Evolutionary conservation across 495 filamentous ascomycete genomes (phyloP), one percentile per base, ranked within the genome.

Genomic region (Neurospora africana): DNA sequence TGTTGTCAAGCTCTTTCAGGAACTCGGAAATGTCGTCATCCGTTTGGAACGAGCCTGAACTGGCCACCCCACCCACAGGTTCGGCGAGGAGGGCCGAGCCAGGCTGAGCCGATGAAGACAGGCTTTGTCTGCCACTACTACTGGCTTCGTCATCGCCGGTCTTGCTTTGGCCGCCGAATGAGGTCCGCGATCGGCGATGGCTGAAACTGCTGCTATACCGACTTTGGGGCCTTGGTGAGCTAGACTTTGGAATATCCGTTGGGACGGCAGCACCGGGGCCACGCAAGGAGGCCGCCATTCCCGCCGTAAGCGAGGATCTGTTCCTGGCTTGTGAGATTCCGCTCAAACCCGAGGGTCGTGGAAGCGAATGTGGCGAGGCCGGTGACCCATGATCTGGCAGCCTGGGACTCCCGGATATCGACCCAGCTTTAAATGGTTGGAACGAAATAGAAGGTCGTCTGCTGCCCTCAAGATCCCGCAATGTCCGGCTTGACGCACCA

Each of bases 1-100:
- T 89, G 72, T 87, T 86, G 75, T 98, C 93, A 3, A 98, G 86
- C 78, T 92, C 84, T 74, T 94, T 95, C 69, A 98, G 79, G 77
- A 98, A 99, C 40, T 97, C 94, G 0, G 92, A 93, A 38, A 97
- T 95, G 23, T 96, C 93, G 77, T 97, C 93, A 75, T 97, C 94
- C 2, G 90, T 91, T 71, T 91, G 91, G 36, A 94, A 87, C 0
- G 92, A 95, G 23, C 92, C 91, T 0, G 91, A 92, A 79, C 92
- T 95, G 10, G 85, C 89, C 9, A 86, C 90, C 13, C 85, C 90
- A 19, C 90, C 88, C 10, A 82, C 81, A 9, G 53, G 27, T 77
- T 97, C 93, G 13, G 91, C 86, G 41, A 96, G 86, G 23, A 94
- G 82, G 13, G 92, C 94, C 33, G 94, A 97, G 27, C 93, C 93